Evolutionary conservation across 1,284 basidiomycete genomes (phyloP), one percentile per base, ranked within the genome.

Genomic region (Xerocomus nothofagi): DNA sequence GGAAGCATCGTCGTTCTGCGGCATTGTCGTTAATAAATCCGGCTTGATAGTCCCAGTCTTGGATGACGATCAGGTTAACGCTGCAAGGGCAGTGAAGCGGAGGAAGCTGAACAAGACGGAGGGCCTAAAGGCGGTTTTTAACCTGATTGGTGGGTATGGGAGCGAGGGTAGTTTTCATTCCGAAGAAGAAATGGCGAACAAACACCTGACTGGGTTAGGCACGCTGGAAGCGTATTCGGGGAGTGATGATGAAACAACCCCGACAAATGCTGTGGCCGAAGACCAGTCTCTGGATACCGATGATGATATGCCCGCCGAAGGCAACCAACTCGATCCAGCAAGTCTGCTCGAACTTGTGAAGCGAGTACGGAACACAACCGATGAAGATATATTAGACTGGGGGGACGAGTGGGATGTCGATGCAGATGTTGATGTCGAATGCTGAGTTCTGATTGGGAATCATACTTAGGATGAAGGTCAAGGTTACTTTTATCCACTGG

Each of bases 71-170:
- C 62, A 58, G 15, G 67, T 71, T 8, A 60, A 66, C 15, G 17
- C 5, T 44, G 62, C 75, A 56, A 70, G 70, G 44, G 57, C 53
- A 44, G 60, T 62, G 42, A 87, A 87, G 64, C 71, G 79, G 51
- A 72, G 76, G 60, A 83, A 77, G 65, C 58, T 85, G 43, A 73
- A 76, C 50, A 62, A 62, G 46, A 74, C 71, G 50, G 77, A 71
- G 30, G 82, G 78, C 6, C 77, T 74, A 59, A 73, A 74, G 52
- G 74, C 79, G 4, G 81, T 90, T 21, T 71, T 62, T 6, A 80
- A 76, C 15, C 65, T 90, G 44, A 53, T 91, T 9, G 81, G 79
- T 15, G 82, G 71, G 0, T 90, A 91, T 63, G 84, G 80, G 26
- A 90, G 84, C 57, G 82, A 77, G 17, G 72, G 72, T 15, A 74